phyloP scores from a whole-genome alignment of 495 filamentous ascomycete species.

The Annulohypoxylon nitens region DNA sequence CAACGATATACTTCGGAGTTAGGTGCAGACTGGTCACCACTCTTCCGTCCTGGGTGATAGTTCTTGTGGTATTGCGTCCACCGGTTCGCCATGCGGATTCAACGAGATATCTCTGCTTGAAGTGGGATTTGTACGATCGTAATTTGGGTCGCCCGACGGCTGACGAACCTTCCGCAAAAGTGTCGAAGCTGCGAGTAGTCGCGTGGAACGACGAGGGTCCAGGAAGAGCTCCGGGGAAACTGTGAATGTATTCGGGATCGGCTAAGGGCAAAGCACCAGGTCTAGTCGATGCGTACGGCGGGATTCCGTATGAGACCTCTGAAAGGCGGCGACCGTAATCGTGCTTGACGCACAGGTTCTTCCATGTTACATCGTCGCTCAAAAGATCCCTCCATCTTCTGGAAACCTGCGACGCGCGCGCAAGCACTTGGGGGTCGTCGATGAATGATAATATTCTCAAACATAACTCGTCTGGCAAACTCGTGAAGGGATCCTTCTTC shows the following conservation, averaged over 20 bases:
- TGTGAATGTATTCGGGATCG: slow-evolving; percentile 51
- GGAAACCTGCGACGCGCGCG: slow-evolving; percentile 92
- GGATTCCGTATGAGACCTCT: slow-evolving; percentile 55
- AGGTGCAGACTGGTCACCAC: slow-evolving; percentile 97
- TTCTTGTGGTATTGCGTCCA: slow-evolving; percentile 78
- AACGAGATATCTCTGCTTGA: slow-evolving; percentile 96
- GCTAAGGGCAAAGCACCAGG: slow-evolving; percentile 48
- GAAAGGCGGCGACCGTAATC: slow-evolving; percentile 77
- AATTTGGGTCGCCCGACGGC: slow-evolving; percentile 55
- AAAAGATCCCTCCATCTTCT: slow-evolving; percentile 91
- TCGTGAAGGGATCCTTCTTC: slow-evolving; percentile 94
- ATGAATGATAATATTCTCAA: slow-evolving; percentile 91
- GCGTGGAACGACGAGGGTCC: slow-evolving; percentile 47
- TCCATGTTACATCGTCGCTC: slow-evolving; percentile 98
- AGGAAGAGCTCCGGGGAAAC: slow-evolving; percentile 55
- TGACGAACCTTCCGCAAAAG: slow-evolving; percentile 40
- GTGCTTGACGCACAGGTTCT: slow-evolving; percentile 93
- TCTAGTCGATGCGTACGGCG: slow-evolving; percentile 38
- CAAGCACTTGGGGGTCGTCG: slow-evolving; percentile 92
- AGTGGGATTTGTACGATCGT: slow-evolving; percentile 90
- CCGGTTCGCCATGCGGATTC: slow-evolving; percentile 97
- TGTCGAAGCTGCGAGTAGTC: slow-evolving; percentile 58
- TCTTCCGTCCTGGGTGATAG: slow-evolving; percentile 94
- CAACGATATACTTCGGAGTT: slow-evolving; percentile 95
- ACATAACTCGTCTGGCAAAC: slow-evolving; percentile 91